A percentile compares a stretch with the other conserved stretches of the same genome.
Evolutionary conservation across 1,284 basidiomycete species (phyloP).

Genomic region (Ustilago curta): DNA sequence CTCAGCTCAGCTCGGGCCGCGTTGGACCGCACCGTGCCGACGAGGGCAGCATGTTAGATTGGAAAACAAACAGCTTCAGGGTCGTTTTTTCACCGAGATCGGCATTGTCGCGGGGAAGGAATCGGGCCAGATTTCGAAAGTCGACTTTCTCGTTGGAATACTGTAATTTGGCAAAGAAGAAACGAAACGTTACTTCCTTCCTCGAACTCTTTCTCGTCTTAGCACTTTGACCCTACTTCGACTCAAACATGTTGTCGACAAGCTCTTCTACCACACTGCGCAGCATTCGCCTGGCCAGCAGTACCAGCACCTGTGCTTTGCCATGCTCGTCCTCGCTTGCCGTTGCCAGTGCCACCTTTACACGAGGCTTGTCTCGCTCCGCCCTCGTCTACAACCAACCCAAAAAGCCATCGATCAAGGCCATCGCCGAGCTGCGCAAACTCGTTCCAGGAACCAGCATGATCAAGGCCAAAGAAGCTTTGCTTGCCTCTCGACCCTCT

Average conservation of each 20-base stretch:
- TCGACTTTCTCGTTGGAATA: too few species aligned
- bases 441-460: constrained; percentile 79
- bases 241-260: constrained; percentile 9
- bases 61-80: too few species aligned
- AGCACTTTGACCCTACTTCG: too few species aligned
- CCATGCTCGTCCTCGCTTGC: neutral
- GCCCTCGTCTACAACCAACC: constrained; percentile 23
- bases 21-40: neutral
- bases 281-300: constrained; percentile 8
- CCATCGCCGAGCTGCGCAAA: constrained; percentile 87
- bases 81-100: too few species aligned
- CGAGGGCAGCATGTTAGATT: neutral
- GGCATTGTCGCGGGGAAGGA: too few species aligned
- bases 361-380: constrained; percentile 17
- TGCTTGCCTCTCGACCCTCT: constrained; percentile 73
- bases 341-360: neutral
- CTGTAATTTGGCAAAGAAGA: neutral
- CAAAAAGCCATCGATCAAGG: constrained; percentile 73
- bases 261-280: constrained; percentile 8
- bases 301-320: neutral
- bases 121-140: too few species aligned
- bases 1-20: constrained; percentile 5
- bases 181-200: neutral
- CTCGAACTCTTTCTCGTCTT: too few species aligned
- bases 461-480: constrained; percentile 87